Base-by-base conservation (phyloP, 1,284 basidiomycete species). In the Rhodotorula mucilaginosa region DNA sequence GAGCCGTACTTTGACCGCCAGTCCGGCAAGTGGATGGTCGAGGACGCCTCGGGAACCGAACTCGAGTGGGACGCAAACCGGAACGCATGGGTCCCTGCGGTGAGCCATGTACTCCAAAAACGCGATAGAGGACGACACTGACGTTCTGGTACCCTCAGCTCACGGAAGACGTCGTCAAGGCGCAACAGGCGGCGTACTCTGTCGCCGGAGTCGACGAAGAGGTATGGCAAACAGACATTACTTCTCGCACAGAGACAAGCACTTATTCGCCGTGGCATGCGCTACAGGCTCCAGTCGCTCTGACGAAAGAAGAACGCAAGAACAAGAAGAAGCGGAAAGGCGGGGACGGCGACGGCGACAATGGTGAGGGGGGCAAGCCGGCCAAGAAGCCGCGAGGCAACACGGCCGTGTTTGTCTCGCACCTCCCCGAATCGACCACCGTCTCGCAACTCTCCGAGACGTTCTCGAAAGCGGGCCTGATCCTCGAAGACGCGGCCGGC, bases 401-500 rank as follows among this genome's bases (percentile, higher is more conserved):
- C 80, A 99, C 96, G 0, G 93, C 93, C 1, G 88, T 99, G 54
- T 99, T 91, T 82, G 89, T 99, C 58, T 91, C 91, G 6, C 87
- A 88, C 61, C 87, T 99, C 1, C 97, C 96, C 2, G 3, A 26
- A 5, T 91, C 95, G 78, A 85, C 92, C 0, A 90, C 90, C 0
- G 76, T 81, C 15, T 88, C 91, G 31, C 91, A 94, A 79, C 81
- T 99, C 49, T 84, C 88, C 12, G 86, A 87, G 52, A 88, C 91
- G 16, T 99, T 99, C 81, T 88, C 88, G 44, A 92, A 89, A 79
- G 97, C 90, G 76, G 96, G 96, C 15, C 87, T 99, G 34, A 88
- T 99, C 69, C 89, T 97, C 79, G 91, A 97, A 79, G 93, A 93
- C 77, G 56, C 64, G 39, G 84, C 88, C 19, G 93, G 93, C 18